phyloP scores from a whole-genome alignment of 2,329 filamentous ascomycete genomes.

The Hypoxylon sp. region DNA sequence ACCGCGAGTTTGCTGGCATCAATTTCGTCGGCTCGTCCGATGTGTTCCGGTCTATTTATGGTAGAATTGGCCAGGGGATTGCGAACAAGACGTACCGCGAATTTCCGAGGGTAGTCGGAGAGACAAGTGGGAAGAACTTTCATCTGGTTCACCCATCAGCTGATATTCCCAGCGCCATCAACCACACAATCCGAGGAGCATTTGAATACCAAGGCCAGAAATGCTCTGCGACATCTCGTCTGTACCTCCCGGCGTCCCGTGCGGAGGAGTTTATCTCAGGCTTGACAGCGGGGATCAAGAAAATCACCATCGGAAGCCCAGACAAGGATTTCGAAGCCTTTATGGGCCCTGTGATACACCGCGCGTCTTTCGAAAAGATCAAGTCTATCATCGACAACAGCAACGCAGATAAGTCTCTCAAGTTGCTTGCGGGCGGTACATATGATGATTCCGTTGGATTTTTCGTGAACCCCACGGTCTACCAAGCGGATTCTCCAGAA shows the following conservation, averaged over 20 bases:
- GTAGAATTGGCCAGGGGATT: constrained; percentile 52
- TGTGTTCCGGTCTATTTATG: constrained; percentile 56
- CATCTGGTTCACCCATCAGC: constrained; percentile 64
- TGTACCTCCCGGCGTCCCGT: constrained; percentile 56
- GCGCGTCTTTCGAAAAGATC: constrained; percentile 62
- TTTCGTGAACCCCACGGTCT: constrained; percentile 64
- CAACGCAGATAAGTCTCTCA: constrained; percentile 4
- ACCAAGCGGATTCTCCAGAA: constrained; percentile 58
- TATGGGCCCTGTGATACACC: constrained; percentile 65
- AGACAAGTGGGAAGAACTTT: constrained; percentile 69
- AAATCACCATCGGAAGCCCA: constrained; percentile 50
- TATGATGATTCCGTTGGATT: constrained; percentile 61
- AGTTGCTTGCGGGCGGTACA: constrained; percentile 56
- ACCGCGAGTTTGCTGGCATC: constrained; percentile 57
- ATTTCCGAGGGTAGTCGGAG: constrained; percentile 63
- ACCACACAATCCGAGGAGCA: constrained; percentile 63
- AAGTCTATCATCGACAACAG: constrained; percentile 38
- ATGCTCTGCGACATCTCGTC: constrained; percentile 64
- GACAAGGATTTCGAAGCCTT: constrained; percentile 58
- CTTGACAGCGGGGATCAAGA: constrained; percentile 44
- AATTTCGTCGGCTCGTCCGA: constrained; percentile 58
- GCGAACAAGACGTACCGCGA: constrained; percentile 53
- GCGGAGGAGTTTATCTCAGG: constrained; percentile 54
- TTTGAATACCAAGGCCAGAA: constrained; percentile 69
- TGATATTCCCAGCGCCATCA: constrained; percentile 62